Base-by-base conservation (phyloP, 2,329 filamentous ascomycete genomes). In the Didymella arachidicola region DNA sequence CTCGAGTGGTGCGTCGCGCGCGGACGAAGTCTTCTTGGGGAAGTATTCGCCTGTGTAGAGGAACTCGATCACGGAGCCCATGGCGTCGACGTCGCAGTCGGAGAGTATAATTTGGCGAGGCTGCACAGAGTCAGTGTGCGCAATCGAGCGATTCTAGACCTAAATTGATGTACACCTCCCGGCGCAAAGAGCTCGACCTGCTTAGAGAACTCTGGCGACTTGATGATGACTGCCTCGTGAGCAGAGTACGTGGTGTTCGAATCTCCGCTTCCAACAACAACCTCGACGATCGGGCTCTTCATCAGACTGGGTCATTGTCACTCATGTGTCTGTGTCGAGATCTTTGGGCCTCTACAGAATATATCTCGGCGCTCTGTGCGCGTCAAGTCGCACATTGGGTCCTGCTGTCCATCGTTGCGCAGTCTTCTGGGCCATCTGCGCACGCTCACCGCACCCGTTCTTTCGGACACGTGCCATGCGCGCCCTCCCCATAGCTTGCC, bases 31-130 rank as follows among this genome's bases (percentile, higher is more conserved):
- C 53, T 80, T 79, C 11, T 77, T 77, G 50, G 92, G 91, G 79
- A 94, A 96, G 83, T 97, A 95, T 79, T 96, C 91, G 74, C 86
- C 86, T 1, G 90, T 93, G 79, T 96, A 96, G 51, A 94, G 86
- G 75, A 87, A 96, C 76, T 95, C 90, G 67, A 95, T 84, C 68
- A 93, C 91, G 75, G 88, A 92, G 60, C 89, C 88, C 54, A 92
- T 87, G 22, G 91, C 88, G 64, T 92, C 88, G 44, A 91, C 77
- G 67, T 92, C 84, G 67, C 92, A 89, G 63, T 84, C 79, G 2
- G 82, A 72, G 25, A 96, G 87, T 58, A 89, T 80, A 60, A 97
- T 88, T 58, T 86, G 84, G 55, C 89, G 89, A 65, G 85, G 85
- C 84, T 84, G 54, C 7, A 43, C 7, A 22, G 5, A 10, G 51